Evolutionary conservation across 768 basidiomycete species (phyloP), one percentile per base, ranked within the genome.

Genomic region (Tulasnella sp.): DNA sequence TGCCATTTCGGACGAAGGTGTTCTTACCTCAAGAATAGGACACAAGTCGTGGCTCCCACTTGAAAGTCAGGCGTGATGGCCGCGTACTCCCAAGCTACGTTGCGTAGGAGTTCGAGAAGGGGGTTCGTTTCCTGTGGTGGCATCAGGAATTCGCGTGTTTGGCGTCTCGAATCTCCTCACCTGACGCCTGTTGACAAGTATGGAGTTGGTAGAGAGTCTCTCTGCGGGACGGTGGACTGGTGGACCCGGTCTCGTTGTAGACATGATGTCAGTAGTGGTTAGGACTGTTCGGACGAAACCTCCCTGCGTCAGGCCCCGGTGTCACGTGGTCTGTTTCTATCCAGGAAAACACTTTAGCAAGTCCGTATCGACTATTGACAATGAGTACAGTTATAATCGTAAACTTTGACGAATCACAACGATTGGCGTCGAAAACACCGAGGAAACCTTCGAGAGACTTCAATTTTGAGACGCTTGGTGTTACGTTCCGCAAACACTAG

Each of bases 61-160:
- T 97, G 92, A 68, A 87, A 99, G 69, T 99, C 96, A 21, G 84
- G 81, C 15, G 85, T 75, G 59, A 98, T 92, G 65, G 98, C 93
- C 0, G 88, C 88, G 64, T 89, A 96, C 67, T 98, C 92, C 69
- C 91, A 93, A 1, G 86, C 80, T 2, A 96, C 86, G 69, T 89
- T 88, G 60, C 83, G 79, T 52, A 98, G 85, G 63, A 77, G 77
- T 65, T 88, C 82, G 17, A 97, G 77, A n/a, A 97, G 74, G 0
- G 87, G 87, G 66, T 99, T 99, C 19, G 85, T 80, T 58, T 89
- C 76, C 85, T 96, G 64, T 42, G 40, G 7, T 39, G 21, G 27
- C 31, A 27, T n/a, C 25, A 4, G 39, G 32, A n/a, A 21, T 14
- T 34, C 21, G 34, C 34, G 21, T 31, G 31, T 2, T 29, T 21